phyloP scores from a whole-genome alignment of 306 rosid genomes.

The Cucurbita pepo region DNA sequence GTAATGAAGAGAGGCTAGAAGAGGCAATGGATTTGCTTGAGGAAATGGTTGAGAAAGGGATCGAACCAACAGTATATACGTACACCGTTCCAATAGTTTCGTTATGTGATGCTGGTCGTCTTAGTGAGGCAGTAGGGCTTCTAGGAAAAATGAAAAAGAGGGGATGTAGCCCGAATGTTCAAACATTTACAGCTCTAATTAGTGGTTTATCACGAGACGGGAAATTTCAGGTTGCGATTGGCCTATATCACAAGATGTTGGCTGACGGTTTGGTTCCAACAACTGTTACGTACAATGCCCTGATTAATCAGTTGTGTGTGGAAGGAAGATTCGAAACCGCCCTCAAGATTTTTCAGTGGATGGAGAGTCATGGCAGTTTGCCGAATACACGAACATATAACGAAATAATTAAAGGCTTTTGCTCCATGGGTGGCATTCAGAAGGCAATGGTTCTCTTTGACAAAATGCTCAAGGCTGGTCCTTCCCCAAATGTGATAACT shows the following conservation, averaged over 20 bases:
- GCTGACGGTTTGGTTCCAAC: slow-evolving; percentile 22
- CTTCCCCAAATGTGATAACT: slow-evolving; percentile 14
- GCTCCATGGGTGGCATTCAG: slow-evolving; percentile 12
- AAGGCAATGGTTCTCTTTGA: slow-evolving; percentile 25
- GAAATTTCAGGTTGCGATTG: slow-evolving; percentile 20
- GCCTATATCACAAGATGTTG: slow-evolving; percentile 27
- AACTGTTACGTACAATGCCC: slow-evolving; percentile 19
- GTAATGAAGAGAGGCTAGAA: slow-evolving; percentile 21
- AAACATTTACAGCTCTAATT: slow-evolving; percentile 23
- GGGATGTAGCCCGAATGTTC: slow-evolving; percentile 20
- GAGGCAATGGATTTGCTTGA: slow-evolving; percentile 29
- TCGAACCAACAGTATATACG: slow-evolving; percentile 21
- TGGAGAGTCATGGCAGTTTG: slow-evolving; percentile 19
- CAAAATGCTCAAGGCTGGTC: slow-evolving; percentile 26
- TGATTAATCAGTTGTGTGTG: slow-evolving; percentile 21
- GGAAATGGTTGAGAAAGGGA: slow-evolving; percentile 20
- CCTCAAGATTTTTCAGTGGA: slow-evolving; percentile 16
- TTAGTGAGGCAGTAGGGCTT: slow-evolving; percentile 21
- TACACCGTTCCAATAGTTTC: slow-evolving; percentile 23
- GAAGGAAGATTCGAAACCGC: slow-evolving; percentile 18
- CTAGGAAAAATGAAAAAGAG: slow-evolving; percentile 15
- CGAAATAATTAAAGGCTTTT: slow-evolving; percentile 22
- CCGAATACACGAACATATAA: slow-evolving; percentile 21
- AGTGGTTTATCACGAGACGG: slow-evolving; percentile 20
- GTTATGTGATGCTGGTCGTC: slow-evolving; percentile 18